A percentile compares a stretch with the other conserved stretches of the same genome.
Evolutionary conservation across 2,329 filamentous ascomycete genomes (phyloP).

Genomic region (Pseudocercospora pini-densiflorae): DNA sequence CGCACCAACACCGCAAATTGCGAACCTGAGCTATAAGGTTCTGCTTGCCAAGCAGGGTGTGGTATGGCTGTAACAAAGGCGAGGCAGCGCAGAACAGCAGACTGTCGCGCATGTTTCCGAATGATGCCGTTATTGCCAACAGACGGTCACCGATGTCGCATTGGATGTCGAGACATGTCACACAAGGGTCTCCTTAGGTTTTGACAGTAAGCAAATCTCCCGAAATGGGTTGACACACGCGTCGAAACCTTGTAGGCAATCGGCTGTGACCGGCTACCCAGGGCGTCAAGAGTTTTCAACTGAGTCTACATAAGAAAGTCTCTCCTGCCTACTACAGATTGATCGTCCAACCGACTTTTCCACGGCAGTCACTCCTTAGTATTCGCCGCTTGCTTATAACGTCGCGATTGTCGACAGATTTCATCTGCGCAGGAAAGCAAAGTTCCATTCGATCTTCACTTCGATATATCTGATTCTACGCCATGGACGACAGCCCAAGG

Average conservation of each 20-base stretch:
- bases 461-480: background rate
- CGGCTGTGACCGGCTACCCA: slow-evolving; percentile 3
- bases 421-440: background rate
- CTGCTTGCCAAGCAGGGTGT: background rate
- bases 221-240: background rate
- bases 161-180: background rate
- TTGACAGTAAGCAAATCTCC: slow-evolving; percentile 3
- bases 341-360: background rate
- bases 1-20: background rate
- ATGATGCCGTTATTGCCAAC: slow-evolving; percentile 5
- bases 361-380: background rate
- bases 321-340: background rate
- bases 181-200: background rate
- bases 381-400: background rate
- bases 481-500: background rate
- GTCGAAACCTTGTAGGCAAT: background rate
- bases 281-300: background rate
- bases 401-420: background rate
- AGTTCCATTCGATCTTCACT: background rate
- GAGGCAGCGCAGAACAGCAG: background rate
- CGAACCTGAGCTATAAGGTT: background rate
- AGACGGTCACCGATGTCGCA: background rate
- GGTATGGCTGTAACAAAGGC: background rate
- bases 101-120: background rate
- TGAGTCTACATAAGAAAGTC: slow-evolving; percentile 1